These are phyloP conservation scores for Lanmaoa rubissima DNA, from an alignment of 768 basidiomycete species.

Conservation along the genomic window DNA sequence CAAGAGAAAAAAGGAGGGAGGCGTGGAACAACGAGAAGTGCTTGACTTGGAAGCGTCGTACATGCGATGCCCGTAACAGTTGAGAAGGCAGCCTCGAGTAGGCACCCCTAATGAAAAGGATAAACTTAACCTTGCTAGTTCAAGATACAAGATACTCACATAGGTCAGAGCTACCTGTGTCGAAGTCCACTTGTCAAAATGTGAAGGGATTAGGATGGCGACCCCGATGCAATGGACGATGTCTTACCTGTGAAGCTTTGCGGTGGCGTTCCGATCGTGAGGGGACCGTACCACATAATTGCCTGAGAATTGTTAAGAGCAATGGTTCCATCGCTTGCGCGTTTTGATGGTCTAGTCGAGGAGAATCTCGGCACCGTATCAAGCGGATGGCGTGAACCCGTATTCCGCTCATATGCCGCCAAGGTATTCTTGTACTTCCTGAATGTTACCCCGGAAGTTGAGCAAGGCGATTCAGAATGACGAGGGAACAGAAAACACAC, in stretches of 20 bases:
- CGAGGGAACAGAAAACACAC: background rate
- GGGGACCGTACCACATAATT: conserved; percentile 39
- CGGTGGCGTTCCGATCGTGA: conserved; percentile 47
- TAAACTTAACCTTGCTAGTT: background rate
- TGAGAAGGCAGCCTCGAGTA: conserved; percentile 11
- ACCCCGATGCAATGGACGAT: background rate
- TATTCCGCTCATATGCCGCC: conserved; percentile 41
- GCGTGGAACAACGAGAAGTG: conserved; percentile 18
- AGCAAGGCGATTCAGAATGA: background rate
- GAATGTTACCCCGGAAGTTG: background rate
- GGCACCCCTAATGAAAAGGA: conserved; percentile 33
- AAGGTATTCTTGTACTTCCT: conserved; percentile 46
- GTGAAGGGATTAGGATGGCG: background rate
- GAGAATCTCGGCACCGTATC: conserved; percentile 7
- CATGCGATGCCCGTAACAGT: conserved; percentile 28
- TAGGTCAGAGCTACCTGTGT: conserved; percentile 51
- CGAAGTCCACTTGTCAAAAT: conserved; percentile 40
- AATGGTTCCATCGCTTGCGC: conserved; percentile 16
- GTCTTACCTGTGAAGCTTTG: conserved; percentile 36
- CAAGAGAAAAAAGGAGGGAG: conserved; percentile 23
- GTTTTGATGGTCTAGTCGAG: conserved; percentile 2
- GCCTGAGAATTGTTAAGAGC: conserved; percentile 31
- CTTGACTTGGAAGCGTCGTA: conserved; percentile 27
- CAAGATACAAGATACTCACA: conserved; percentile 8
- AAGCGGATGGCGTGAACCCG: conserved; percentile 35